Conservation (phyloP, 257 asterid genomes). For the Solanum raphanifolium region DNA sequence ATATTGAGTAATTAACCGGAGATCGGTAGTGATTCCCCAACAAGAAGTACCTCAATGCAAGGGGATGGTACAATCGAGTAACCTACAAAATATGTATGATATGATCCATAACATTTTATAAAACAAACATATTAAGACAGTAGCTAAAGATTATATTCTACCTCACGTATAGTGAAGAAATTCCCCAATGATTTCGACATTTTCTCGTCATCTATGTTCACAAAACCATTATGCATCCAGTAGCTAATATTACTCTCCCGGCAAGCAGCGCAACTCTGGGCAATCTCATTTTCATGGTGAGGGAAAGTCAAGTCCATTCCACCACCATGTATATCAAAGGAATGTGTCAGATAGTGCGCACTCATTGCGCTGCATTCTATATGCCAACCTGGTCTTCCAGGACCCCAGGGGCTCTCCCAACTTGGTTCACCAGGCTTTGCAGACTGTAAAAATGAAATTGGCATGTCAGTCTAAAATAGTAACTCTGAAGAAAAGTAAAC, state of each 20-base stretch:
- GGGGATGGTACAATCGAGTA: conserved; percentile 68
- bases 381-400: conserved; percentile 98
- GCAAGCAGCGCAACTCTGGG: conserved; percentile 91
- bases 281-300: conserved; percentile 86
- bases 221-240: conserved; percentile 88
- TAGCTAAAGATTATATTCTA: conserved; percentile 7
- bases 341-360: conserved; percentile 62
- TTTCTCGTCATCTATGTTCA: conserved; percentile 67
- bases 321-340: conserved; percentile 90
- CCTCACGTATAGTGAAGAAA: conserved; percentile 88
- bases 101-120: background rate
- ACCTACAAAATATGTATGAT: conserved; percentile 33
- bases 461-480: background rate
- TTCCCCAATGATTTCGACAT: conserved; percentile 83
- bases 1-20: conserved; percentile 65
- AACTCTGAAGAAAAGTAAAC: background rate
- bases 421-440: conserved; percentile 84
- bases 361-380: conserved; percentile 97
- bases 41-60: conserved; percentile 75
- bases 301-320: conserved; percentile 93
- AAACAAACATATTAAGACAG: background rate
- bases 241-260: conserved; percentile 60
- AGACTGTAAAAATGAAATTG: conserved; percentile 33
- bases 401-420: conserved; percentile 97
- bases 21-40: conserved; percentile 83